phyloP scores from a whole-genome alignment of 257 asterid species.

The Cinchona pubescens region DNA sequence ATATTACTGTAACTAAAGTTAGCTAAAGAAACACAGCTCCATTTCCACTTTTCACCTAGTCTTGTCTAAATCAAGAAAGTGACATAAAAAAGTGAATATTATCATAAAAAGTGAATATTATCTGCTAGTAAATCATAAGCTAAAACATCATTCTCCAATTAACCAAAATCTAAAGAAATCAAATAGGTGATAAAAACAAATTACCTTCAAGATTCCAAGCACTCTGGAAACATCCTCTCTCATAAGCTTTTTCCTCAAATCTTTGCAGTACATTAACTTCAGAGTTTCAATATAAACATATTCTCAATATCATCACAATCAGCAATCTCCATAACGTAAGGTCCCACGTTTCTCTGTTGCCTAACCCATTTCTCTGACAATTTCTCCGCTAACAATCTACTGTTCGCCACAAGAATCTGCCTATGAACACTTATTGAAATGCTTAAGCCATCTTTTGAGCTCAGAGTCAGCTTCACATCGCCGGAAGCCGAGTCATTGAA shows the following conservation, averaged over 20 bases:
- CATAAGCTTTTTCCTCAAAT: slow-evolving; percentile 84
- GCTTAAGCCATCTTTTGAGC: slow-evolving; percentile 73
- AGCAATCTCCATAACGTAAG: slow-evolving; percentile 76
- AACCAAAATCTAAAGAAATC: background rate
- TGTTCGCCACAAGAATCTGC: slow-evolving; percentile 74
- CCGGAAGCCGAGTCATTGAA: slow-evolving; percentile 71
- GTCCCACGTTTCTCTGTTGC: slow-evolving; percentile 65
- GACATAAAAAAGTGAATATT: background rate
- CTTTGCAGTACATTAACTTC: slow-evolving; percentile 81
- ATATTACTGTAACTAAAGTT: background rate
- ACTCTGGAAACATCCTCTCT: slow-evolving; percentile 75
- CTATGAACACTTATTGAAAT: slow-evolving; percentile 71
- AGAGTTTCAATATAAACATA: slow-evolving; percentile 79
- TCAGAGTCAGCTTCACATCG: slow-evolving; percentile 82
- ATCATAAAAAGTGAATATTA: too few relatives aligned
- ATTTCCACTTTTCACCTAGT: background rate
- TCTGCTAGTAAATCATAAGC: background rate
- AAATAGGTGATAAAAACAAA: background rate
- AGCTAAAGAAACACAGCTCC: slow-evolving; percentile 1
- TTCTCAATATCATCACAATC: slow-evolving; percentile 96
- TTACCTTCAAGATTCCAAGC: slow-evolving; percentile 90
- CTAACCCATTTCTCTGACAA: slow-evolving; percentile 76
- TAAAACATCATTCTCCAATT: slow-evolving; percentile 5
- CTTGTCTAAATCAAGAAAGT: background rate
- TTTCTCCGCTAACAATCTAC: slow-evolving; percentile 70